These are phyloP conservation scores for Schwanniomyces etchellsii DNA, from an alignment of 1,139 yeast genomes.

Conservation along the genomic window DNA sequence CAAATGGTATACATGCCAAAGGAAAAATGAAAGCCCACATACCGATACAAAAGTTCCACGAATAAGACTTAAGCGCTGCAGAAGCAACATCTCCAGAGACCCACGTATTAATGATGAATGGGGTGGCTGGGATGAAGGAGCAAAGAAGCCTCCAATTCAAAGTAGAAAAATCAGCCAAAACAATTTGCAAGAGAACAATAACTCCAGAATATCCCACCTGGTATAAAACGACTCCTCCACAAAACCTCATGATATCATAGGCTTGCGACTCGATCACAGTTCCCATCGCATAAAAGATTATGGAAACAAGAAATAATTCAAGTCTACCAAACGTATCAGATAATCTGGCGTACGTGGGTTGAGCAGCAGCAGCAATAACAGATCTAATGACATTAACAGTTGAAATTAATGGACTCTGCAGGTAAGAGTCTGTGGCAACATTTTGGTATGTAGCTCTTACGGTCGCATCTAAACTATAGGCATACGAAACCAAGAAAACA, in stretches of 20 bases:
- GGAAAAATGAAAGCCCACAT: constrained; percentile 81
- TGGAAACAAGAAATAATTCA: constrained; percentile 46
- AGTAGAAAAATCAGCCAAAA: constrained; percentile 60
- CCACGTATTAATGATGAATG: constrained; percentile 76
- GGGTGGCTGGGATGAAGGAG: constrained; percentile 61
- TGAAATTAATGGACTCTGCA: constrained; percentile 54
- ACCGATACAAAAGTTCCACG: constrained; percentile 72
- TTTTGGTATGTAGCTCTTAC: constrained; percentile 44
- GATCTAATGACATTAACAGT: constrained; percentile 60
- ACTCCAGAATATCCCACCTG: constrained; percentile 69
- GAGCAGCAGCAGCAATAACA: constrained; percentile 69
- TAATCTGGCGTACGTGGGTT: constrained; percentile 63
- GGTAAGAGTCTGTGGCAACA: constrained; percentile 53
- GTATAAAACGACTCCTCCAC: constrained; percentile 70
- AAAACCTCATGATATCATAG: constrained; percentile 55
- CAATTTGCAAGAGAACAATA: constrained; percentile 48
- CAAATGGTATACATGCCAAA: constrained; percentile 52
- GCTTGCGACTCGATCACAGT: constrained; percentile 69
- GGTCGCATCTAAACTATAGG: constrained; percentile 61
- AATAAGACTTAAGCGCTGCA: constrained; percentile 18
- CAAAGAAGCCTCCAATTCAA: constrained; percentile 63
- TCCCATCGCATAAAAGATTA: constrained; percentile 62
- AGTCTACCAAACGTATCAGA: constrained; percentile 70
- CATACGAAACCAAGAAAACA: constrained; percentile 57
- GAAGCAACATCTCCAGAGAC: constrained; percentile 53